Percentiles rank a stretch among this genome's conserved stretches.
phyloP scores from a whole-genome alignment of 805 yeast genomes.

The Metschnikowia matae region DNA sequence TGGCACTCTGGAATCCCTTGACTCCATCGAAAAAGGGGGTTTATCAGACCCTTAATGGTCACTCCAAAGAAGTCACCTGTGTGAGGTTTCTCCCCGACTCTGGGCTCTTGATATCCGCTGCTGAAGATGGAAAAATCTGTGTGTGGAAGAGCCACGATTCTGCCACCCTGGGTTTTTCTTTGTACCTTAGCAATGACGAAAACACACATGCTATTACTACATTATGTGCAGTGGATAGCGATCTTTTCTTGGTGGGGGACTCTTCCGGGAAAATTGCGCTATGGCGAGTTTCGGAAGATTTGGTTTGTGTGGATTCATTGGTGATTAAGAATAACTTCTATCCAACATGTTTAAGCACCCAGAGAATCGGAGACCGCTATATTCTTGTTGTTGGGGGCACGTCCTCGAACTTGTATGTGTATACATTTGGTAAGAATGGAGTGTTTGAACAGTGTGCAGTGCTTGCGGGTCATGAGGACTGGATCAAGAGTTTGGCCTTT shows the following conservation, averaged over 20 bases:
- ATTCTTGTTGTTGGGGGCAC: slow-evolving; percentile 76
- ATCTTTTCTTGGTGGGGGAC: slow-evolving; percentile 55
- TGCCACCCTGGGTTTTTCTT: slow-evolving; percentile 16
- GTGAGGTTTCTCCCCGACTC: slow-evolving; percentile 50
- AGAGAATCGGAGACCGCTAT: slow-evolving; percentile 32
- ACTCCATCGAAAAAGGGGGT: slow-evolving; percentile 43
- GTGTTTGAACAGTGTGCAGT: slow-evolving; percentile 42
- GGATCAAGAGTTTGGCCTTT: slow-evolving; percentile 78
- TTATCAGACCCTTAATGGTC: slow-evolving; percentile 54
- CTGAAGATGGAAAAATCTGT: slow-evolving; percentile 61
- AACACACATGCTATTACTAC: slow-evolving; percentile 48
- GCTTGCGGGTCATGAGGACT: slow-evolving; percentile 90
- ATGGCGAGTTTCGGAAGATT: slow-evolving; percentile 40
- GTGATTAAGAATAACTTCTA: slow-evolving; percentile 44
- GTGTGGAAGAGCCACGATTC: slow-evolving; percentile 47
- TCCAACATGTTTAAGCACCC: slow-evolving; percentile 38
- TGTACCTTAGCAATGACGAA: slow-evolving; percentile 15
- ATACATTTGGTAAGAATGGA: slow-evolving; percentile 35
- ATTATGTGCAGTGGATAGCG: slow-evolving; percentile 38
- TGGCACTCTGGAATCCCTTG: slow-evolving; percentile 70
- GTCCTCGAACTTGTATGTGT: slow-evolving; percentile 48
- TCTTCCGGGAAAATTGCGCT: slow-evolving; percentile 56
- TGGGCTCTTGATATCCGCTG: slow-evolving; percentile 50
- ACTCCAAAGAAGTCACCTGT: slow-evolving; percentile 59
- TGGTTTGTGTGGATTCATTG: slow-evolving; percentile 27